Evolutionary conservation across 228 moss, liverwort and hornwort genomes (phyloP).

Genomic region (Sphagnum fallax): DNA sequence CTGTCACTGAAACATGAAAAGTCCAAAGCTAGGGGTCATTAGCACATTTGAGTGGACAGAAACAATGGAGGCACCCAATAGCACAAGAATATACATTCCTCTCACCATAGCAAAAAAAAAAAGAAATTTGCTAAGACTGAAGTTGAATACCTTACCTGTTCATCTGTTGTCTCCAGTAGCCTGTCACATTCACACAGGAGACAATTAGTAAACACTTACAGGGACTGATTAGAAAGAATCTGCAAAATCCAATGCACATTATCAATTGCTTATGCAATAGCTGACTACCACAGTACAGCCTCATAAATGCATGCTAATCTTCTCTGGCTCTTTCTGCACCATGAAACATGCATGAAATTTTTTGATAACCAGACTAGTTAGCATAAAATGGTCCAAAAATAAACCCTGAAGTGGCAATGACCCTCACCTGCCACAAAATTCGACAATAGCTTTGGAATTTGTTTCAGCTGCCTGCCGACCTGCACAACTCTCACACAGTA

Average conservation of each 20-base stretch:
- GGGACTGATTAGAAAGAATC: too few relatives aligned
- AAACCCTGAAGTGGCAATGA: too few relatives aligned
- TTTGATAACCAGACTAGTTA: too few relatives aligned
- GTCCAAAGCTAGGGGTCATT: too few relatives aligned
- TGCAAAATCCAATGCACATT: background rate
- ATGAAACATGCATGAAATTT: background rate
- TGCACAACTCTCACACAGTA: slow-evolving; percentile 9
- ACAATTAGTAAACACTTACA: too few relatives aligned
- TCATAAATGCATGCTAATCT: background rate
- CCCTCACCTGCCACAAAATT: slow-evolving; percentile 77
- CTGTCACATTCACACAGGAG: slow-evolving; percentile 22
- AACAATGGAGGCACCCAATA: too few relatives aligned
- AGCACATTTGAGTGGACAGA: too few relatives aligned
- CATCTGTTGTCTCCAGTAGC: slow-evolving; percentile 69
- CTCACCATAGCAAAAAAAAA: too few relatives aligned
- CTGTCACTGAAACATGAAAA: too few relatives aligned
- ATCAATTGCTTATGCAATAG: background rate
- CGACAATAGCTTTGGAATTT: slow-evolving; percentile 69
- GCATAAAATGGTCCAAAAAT: too few relatives aligned
- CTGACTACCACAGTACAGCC: background rate
- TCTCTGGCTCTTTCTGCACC: background rate
- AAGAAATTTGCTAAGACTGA: too few relatives aligned
- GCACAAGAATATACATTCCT: too few relatives aligned
- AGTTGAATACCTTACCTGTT: slow-evolving; percentile 41
- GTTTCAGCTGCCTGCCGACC: slow-evolving; percentile 57